Conservation (phyloP, 2,329 filamentous ascomycete genomes). For the Rhytidhysteron rufulum region DNA sequence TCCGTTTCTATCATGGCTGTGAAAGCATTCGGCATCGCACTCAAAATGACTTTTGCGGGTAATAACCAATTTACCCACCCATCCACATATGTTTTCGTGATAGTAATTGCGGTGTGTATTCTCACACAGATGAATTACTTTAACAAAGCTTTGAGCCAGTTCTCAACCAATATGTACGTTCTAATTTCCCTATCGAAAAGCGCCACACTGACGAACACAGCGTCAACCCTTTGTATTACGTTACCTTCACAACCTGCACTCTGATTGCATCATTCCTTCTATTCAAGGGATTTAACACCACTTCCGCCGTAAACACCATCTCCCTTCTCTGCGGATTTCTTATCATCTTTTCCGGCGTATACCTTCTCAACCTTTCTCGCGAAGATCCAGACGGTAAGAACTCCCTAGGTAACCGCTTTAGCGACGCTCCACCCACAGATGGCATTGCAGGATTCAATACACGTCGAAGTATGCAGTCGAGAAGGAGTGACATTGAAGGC, state of each 20-base stretch:
- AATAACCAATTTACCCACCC: slow-evolving; percentile 95
- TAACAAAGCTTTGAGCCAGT: slow-evolving; percentile 96
- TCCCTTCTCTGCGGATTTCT: slow-evolving; percentile 91
- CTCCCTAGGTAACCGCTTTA: slow-evolving; percentile 49
- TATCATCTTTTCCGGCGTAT: slow-evolving; percentile 91
- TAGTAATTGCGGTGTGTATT: slow-evolving; percentile 89
- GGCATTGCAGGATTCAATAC: slow-evolving; percentile 86
- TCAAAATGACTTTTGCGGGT: slow-evolving; percentile 89
- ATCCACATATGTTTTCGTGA: slow-evolving; percentile 96
- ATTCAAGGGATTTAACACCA: slow-evolving; percentile 94
- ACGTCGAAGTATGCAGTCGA: slow-evolving; percentile 85
- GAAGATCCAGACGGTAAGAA: slow-evolving; percentile 78
- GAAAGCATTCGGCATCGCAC: slow-evolving; percentile 95
- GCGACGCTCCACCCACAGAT: slow-evolving; percentile 85
- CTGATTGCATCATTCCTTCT: slow-evolving; percentile 93
- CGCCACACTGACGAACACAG: slow-evolving; percentile 42
- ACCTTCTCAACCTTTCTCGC: slow-evolving; percentile 92
- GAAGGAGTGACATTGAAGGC: slow-evolving; percentile 60
- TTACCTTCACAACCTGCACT: slow-evolving; percentile 93
- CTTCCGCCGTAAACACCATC: slow-evolving; percentile 84
- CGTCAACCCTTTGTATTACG: slow-evolving; percentile 95
- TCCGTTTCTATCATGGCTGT: slow-evolving; percentile 98
- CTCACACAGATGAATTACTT: slow-evolving; percentile 99
- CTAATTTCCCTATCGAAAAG: slow-evolving; percentile 11
- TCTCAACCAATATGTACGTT: slow-evolving; percentile 90